These are phyloP conservation scores for Fonsecaea monophora DNA, from an alignment of 2,329 filamentous ascomycete genomes.

Conservation along the genomic window DNA sequence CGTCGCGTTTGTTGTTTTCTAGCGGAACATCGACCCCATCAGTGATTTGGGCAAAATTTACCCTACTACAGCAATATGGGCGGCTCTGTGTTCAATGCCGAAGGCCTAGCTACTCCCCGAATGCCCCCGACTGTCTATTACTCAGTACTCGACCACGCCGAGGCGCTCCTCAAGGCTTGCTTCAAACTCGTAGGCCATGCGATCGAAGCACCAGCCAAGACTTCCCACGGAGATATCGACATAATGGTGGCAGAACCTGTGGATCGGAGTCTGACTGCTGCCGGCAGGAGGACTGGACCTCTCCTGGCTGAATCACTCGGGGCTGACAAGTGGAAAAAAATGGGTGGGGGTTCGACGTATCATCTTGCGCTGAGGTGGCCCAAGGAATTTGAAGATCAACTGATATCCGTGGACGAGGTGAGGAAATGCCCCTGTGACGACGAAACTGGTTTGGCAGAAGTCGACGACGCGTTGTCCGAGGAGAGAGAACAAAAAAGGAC, in stretches of 20 bases:
- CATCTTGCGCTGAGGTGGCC: constrained; percentile 43
- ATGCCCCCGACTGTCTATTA: constrained; percentile 68
- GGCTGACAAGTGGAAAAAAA: constrained; percentile 29
- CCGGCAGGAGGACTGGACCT: constrained; percentile 17
- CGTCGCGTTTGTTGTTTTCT: not conserved
- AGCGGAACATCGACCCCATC: not conserved
- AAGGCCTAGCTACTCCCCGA: constrained; percentile 67
- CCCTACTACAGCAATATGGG: constrained; percentile 49
- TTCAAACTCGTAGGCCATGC: constrained; percentile 66
- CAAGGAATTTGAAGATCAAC: constrained; percentile 15
- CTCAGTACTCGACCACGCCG: constrained; percentile 52
- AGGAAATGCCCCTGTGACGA: not conserved
- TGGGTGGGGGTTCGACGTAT: constrained; percentile 41
- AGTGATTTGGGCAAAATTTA: not conserved
- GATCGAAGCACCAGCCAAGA: constrained; percentile 73
- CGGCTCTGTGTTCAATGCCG: constrained; percentile 64
- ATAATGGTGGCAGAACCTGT: constrained; percentile 64
- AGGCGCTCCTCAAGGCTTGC: constrained; percentile 56
- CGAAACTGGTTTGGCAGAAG: not conserved
- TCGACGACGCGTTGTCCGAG: not conserved
- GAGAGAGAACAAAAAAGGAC: not conserved
- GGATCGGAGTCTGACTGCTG: constrained; percentile 37
- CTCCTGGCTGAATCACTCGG: constrained; percentile 25
- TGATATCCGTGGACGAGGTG: not conserved
- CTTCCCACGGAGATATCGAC: constrained; percentile 75